These are phyloP conservation scores for Physaria fendleri DNA, from an alignment of 345 rosid genomes.

Conservation along the genomic window DNA sequence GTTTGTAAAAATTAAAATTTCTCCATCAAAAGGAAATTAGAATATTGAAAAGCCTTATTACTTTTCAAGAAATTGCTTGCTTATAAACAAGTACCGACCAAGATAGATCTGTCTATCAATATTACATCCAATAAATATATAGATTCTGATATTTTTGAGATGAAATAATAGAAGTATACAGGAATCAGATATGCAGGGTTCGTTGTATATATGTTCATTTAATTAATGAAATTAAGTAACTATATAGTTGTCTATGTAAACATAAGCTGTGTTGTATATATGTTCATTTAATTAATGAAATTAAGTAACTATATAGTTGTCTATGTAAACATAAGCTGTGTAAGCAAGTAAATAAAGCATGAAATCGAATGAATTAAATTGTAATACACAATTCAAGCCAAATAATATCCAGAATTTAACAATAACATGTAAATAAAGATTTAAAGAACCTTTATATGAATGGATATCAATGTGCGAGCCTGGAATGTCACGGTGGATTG, in stretches of 20 bases:
- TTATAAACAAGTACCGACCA: neutral
- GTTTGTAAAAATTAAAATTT: neutral
- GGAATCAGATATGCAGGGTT: neutral
- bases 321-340: constrained; percentile 1
- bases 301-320: neutral
- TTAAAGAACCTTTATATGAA: constrained; percentile 19
- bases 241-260: neutral
- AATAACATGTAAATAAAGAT: constrained; percentile 8
- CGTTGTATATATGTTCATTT: neutral
- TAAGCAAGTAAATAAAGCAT: constrained; percentile 12
- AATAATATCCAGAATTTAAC: constrained; percentile 9
- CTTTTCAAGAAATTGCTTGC: neutral
- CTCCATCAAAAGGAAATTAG: neutral
- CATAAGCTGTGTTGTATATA: neutral
- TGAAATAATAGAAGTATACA: neutral
- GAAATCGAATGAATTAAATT: constrained; percentile 12
- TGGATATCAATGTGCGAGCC: constrained; percentile 3
- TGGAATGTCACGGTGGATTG: constrained; percentile 26
- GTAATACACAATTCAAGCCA: constrained; percentile 15
- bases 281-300: neutral
- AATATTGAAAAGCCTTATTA: neutral
- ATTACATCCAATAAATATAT: neutral
- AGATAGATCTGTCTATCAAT: neutral
- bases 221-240: neutral
- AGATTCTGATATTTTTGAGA: neutral